phyloP scores from a whole-genome alignment of 495 filamentous ascomycete species.

The Penicillium daleae region DNA sequence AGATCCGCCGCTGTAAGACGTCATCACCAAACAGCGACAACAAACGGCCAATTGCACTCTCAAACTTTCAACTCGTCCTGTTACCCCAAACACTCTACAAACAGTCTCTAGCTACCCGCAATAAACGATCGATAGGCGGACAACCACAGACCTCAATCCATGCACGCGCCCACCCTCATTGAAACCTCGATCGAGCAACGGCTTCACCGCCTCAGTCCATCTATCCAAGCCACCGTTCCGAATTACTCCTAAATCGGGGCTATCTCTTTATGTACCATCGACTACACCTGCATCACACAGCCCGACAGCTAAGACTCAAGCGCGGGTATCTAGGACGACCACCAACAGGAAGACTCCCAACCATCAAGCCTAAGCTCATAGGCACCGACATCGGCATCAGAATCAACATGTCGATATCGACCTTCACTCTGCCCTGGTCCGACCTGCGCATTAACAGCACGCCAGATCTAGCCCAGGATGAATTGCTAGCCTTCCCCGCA shows the following conservation, averaged over 20 bases:
- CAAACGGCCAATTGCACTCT: neutral
- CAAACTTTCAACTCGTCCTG: neutral
- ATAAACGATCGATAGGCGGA: neutral
- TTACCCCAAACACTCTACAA: too few relatives aligned
- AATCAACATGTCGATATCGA: conserved; percentile 16
- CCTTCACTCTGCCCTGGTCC: conserved; percentile 24
- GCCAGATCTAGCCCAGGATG: conserved; percentile 60
- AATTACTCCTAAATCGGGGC: neutral
- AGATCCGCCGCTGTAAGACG: neutral
- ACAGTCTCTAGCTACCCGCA: too few relatives aligned
- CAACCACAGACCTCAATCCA: neutral
- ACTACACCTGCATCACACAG: conserved; percentile 10
- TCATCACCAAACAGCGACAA: neutral
- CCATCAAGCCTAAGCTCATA: neutral
- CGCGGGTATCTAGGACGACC: neutral
- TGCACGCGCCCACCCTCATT: neutral
- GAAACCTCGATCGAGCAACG: neutral
- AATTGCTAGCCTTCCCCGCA: conserved; percentile 70
- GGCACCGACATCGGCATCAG: neutral
- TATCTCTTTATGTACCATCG: neutral
- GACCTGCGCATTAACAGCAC: conserved; percentile 58
- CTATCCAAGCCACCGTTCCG: neutral
- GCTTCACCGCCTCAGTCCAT: conserved; percentile 1
- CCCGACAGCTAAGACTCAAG: conserved; percentile 11
- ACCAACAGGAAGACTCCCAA: neutral